Base-by-base conservation (phyloP, 2,329 filamentous ascomycete genomes). In the Paramyrothecium roridum region DNA sequence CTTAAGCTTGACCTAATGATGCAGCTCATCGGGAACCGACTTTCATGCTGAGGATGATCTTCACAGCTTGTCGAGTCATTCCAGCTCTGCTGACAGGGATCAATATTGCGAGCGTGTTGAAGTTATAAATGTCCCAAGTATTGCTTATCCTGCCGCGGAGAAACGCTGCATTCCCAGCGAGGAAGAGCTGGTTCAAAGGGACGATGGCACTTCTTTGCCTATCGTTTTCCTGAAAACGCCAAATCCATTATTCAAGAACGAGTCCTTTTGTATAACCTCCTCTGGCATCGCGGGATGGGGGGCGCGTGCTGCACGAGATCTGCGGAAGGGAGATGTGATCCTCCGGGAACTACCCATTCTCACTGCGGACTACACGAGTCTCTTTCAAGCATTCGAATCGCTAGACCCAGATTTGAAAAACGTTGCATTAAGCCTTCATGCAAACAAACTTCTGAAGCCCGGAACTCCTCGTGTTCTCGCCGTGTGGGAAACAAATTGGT, bases 401-500 rank as follows among this genome's bases (percentile, higher is more conserved):
- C 65, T 83, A 4, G 58, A 65, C 1, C 53, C 59, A 0, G 58
- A 62, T 1, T 59, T 70, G n/a, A 67, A 63, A 34, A 58, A 64
- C 1, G 63, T 73, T 0, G 77, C 71, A 13, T 50, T 73, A 10
- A 65, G 67, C 2, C 71, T 84, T 3, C 68, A 76, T 45, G 69
- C 67, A 0, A 71, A 73, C 54, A 57, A 64, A 13, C 56, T 65
- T 16, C 56, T 61, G 21, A 65, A 71, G 55, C 53, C 59, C 40
- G 64, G 70, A 52, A 60, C 60, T 19, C 64, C 66, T 6, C 54
- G 37, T 7, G 58, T 76, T 2, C 64, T 71, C 23, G 72, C 72
- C 3, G 71, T 80, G 20, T 77, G 75, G 67, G 64, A 63, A 21
- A 78, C 78, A 0, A 82, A 83, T 57, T 70, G 74, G 79, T 81